Percentiles rank a stretch among this genome's conserved stretches.
Conservation (phyloP, 192 early-diverging fungal genomes). For the Dissophora globulifera region DNA sequence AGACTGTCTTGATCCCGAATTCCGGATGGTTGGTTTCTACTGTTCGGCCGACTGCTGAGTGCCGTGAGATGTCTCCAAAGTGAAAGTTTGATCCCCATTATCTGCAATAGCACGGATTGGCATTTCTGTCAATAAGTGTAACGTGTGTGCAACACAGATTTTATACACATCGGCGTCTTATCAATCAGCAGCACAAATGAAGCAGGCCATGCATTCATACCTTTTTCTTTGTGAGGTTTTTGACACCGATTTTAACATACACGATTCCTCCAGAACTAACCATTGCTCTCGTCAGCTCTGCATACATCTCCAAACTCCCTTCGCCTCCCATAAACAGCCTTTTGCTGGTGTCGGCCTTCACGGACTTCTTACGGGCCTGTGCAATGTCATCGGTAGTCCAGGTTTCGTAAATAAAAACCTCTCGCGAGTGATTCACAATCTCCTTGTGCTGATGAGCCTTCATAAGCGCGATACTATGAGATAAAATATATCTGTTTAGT, state of each 20-base stretch:
- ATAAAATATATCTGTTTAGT: no score
- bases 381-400: conserved; percentile 50
- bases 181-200: no score
- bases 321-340: conserved; percentile 50
- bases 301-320: conserved; percentile 48
- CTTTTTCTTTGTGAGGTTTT: conserved; percentile 50
- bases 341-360: conserved; percentile 50
- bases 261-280: conserved; percentile 49
- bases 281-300: conserved; percentile 47
- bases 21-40: conserved; percentile 1
- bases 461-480: conserved; percentile 24
- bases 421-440: conserved; percentile 41
- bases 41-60: conserved; percentile 3
- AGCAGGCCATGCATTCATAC: not conserved
- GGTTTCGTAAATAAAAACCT: conserved; percentile 51
- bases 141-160: no score
- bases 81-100: conserved; percentile 51
- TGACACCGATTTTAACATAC: conserved; percentile 45
- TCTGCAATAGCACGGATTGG: no score
- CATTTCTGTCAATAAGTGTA: no score
- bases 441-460: conserved; percentile 38
- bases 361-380: conserved; percentile 30
- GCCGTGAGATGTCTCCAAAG: conserved; percentile 39
- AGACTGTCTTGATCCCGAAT: conserved; percentile 36
- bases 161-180: no score